Percentiles rank a stretch among this genome's conserved stretches.
phyloP scores from a whole-genome alignment of 2,329 filamentous ascomycete genomes.

The Phialocephala subalpina region DNA sequence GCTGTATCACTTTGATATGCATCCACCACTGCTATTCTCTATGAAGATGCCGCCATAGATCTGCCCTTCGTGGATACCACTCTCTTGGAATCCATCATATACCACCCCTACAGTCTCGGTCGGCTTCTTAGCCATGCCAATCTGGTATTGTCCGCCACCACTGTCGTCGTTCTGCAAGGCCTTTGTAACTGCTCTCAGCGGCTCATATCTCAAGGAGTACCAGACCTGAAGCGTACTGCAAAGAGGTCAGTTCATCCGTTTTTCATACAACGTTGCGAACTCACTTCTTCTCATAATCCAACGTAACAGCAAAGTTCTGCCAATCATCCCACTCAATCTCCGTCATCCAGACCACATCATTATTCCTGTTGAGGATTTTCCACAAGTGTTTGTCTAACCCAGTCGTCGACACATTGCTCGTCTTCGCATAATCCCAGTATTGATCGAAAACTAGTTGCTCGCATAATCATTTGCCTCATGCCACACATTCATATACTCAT shows the following conservation, averaged over 20 bases:
- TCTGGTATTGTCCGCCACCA: slow-evolving; percentile 67
- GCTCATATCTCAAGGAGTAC: slow-evolving; percentile 57
- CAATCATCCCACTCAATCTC: slow-evolving; percentile 50
- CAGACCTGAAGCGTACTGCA: slow-evolving; percentile 61
- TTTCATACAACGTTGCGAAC: slow-evolving; percentile 30
- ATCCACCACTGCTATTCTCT: slow-evolving; percentile 54
- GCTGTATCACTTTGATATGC: slow-evolving; percentile 45
- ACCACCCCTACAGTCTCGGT: slow-evolving; percentile 51
- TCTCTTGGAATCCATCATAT: slow-evolving; percentile 55
- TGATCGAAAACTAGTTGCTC: slow-evolving; percentile 61
- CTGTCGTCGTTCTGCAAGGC: slow-evolving; percentile 58
- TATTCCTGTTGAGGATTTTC: slow-evolving; percentile 30
- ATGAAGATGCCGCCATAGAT: slow-evolving; percentile 61
- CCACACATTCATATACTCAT: slow-evolving; percentile 67
- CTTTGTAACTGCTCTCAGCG: slow-evolving; percentile 55
- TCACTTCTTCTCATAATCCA: slow-evolving; percentile 64
- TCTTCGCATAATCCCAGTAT: slow-evolving; percentile 57
- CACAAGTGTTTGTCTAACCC: slow-evolving; percentile 25
- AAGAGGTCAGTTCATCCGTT: not conserved
- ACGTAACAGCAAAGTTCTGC: slow-evolving; percentile 67
- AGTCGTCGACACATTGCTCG: slow-evolving; percentile 53
- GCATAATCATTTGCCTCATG: slow-evolving; percentile 56
- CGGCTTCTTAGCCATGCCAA: slow-evolving; percentile 68
- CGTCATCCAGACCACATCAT: slow-evolving; percentile 56
- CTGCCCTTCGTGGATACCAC: slow-evolving; percentile 58